Evolutionary conservation across 495 filamentous ascomycete species (phyloP).

Genomic region (Penicillium ucsense): DNA sequence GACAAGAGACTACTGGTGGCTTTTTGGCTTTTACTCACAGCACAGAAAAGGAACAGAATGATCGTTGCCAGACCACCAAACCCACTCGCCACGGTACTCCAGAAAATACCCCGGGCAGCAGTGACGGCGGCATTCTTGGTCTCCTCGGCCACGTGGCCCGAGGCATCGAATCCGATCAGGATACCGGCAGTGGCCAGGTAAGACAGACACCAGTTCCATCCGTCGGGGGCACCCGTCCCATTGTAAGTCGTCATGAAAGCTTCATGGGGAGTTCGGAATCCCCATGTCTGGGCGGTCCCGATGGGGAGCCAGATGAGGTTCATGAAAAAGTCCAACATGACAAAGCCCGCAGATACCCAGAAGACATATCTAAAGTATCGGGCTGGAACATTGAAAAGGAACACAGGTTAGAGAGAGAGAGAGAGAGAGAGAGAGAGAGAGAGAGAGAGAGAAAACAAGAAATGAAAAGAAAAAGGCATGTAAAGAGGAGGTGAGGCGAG

Average conservation of each 20-base stretch:
- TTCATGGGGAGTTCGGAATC: slow-evolving; percentile 43
- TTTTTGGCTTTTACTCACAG: slow-evolving; percentile 17
- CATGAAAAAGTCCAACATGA: slow-evolving; percentile 45
- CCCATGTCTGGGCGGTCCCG: slow-evolving; percentile 41
- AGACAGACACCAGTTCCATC: slow-evolving; percentile 52
- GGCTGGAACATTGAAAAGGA: slow-evolving; percentile 12
- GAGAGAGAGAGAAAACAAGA: background rate
- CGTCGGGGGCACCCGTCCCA: slow-evolving; percentile 43
- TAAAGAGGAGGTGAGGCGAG: no score
- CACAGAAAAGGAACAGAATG: slow-evolving; percentile 48
- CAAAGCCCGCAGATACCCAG: slow-evolving; percentile 36
- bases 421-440: no score
- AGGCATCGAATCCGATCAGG: slow-evolving; percentile 48
- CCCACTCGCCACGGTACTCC: slow-evolving; percentile 42
- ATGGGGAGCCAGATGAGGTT: slow-evolving; percentile 51
- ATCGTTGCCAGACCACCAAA: slow-evolving; percentile 41
- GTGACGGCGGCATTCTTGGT: slow-evolving; percentile 46
- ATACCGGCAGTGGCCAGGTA: slow-evolving; percentile 51
- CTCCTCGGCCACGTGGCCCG: slow-evolving; percentile 47
- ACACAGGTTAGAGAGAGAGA: background rate
- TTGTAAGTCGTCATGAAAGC: slow-evolving; percentile 51
- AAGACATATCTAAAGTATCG: slow-evolving; percentile 38
- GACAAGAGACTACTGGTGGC: no score
- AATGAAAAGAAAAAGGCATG: no score
- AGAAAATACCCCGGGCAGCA: slow-evolving; percentile 47